These are phyloP conservation scores for Piper betle DNA, from an alignment of 164 flowering plant species.

Conservation along the genomic window DNA sequence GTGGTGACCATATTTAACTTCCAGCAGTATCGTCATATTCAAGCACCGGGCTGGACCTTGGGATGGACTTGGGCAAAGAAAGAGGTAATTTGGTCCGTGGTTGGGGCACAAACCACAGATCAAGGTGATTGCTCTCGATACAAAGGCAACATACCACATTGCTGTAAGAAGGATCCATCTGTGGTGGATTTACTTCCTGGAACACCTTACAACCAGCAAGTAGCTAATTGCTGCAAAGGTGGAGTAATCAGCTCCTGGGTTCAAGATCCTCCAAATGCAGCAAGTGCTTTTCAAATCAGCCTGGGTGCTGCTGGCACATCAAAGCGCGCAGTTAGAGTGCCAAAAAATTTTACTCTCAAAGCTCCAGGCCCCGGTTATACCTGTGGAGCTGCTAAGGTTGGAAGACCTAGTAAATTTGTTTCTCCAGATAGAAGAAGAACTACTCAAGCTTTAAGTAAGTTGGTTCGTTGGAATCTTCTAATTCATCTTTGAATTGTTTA, in stretches of 20 bases:
- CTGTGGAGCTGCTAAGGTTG: conserved; percentile 45
- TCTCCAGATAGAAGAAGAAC: conserved; percentile 37
- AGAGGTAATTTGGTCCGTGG: conserved; percentile 60
- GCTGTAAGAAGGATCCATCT: conserved; percentile 40
- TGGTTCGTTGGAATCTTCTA: neutral
- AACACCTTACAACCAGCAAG: conserved; percentile 54
- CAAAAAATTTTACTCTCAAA: conserved; percentile 50
- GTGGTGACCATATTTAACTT: conserved; percentile 66
- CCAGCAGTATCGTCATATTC: conserved; percentile 71
- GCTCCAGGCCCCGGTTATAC: conserved; percentile 72
- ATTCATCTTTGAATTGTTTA: too few species aligned
- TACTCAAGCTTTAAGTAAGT: conserved; percentile 66
- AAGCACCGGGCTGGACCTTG: conserved; percentile 68
- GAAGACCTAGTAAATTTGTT: conserved; percentile 27
- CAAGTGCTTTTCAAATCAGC: conserved; percentile 54
- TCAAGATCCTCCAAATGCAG: conserved; percentile 48
- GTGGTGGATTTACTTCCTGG: conserved; percentile 58
- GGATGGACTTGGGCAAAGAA: conserved; percentile 55
- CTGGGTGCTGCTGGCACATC: conserved; percentile 71
- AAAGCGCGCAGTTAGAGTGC: conserved; percentile 47
- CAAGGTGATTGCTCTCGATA: conserved; percentile 63
- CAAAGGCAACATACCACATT: conserved; percentile 50
- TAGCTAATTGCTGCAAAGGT: conserved; percentile 58
- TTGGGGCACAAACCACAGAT: conserved; percentile 54
- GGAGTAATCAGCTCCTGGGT: conserved; percentile 64